These are phyloP conservation scores for Neurospora sp. DNA, from an alignment of 2,329 filamentous ascomycete genomes.

Conservation along the genomic window DNA sequence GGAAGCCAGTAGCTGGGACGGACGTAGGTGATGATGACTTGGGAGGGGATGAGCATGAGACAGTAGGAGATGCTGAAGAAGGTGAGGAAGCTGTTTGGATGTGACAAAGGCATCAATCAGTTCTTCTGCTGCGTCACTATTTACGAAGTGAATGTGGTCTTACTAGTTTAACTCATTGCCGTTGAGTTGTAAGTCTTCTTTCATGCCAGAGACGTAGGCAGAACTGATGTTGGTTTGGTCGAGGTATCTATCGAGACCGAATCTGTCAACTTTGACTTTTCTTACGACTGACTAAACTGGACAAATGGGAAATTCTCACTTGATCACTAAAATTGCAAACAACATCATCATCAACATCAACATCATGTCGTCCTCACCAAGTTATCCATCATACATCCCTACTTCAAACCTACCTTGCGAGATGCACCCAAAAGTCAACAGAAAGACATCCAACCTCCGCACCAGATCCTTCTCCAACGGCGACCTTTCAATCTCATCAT, in stretches of 20 bases:
- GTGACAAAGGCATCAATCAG: not conserved
- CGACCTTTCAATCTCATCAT: constrained; percentile 13
- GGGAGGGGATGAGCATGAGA: constrained; percentile 26
- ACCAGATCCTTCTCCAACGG: constrained; percentile 23
- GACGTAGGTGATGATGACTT: constrained; percentile 27
- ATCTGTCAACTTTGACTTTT: not conserved
- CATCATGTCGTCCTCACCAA: not conserved
- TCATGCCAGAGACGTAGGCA: constrained; percentile 31
- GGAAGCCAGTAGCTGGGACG: constrained; percentile 26
- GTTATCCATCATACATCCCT: not conserved
- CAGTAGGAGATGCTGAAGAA: constrained; percentile 26
- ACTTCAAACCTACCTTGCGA: constrained; percentile 19
- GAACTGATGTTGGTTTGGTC: constrained; percentile 28
- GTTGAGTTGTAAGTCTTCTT: constrained; percentile 23
- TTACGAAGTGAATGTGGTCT: not conserved
- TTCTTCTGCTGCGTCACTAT: not conserved
- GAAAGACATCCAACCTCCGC: constrained; percentile 24
- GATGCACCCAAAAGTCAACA: constrained; percentile 26
- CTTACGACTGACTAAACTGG: not conserved
- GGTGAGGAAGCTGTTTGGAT: constrained; percentile 21
- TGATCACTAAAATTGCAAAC: constrained; percentile 7
- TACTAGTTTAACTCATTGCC: constrained; percentile 20
- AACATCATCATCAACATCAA: not conserved
- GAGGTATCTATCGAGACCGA: constrained; percentile 16
- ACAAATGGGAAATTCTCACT: constrained; percentile 3